phyloP scores from a whole-genome alignment of 768 basidiomycete species.

The Leucocoprinus leucothites region DNA sequence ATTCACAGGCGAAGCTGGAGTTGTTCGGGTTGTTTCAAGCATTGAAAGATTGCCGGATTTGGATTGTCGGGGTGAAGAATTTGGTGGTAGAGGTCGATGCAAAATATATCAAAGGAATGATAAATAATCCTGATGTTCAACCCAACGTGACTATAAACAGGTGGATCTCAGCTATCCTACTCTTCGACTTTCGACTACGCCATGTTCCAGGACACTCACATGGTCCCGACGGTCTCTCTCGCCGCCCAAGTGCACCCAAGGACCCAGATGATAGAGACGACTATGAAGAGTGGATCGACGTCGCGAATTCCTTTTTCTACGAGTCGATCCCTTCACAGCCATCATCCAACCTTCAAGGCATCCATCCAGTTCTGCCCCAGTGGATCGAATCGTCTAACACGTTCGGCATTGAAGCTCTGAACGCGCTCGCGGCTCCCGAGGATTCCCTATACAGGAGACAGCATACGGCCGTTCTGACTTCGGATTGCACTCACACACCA shows the following conservation, averaged over 20 bases:
- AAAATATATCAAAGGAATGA: slow-evolving; percentile 33
- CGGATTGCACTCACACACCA: not conserved
- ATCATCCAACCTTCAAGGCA: not conserved
- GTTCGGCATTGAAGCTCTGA: slow-evolving; percentile 4
- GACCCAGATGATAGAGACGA: too few relatives aligned
- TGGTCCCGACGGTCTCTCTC: too few relatives aligned
- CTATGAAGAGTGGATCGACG: slow-evolving; percentile 26
- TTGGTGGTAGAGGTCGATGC: slow-evolving; percentile 27
- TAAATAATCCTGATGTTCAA: slow-evolving; percentile 34
- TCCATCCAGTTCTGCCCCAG: not conserved
- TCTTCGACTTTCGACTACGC: too few relatives aligned
- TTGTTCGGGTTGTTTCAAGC: not conserved
- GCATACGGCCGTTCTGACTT: not conserved
- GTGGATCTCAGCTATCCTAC: slow-evolving; percentile 37
- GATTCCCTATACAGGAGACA: too few relatives aligned
- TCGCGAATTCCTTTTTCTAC: not conserved
- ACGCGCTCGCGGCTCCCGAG: too few relatives aligned
- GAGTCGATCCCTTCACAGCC: not conserved
- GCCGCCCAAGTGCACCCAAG: too few relatives aligned
- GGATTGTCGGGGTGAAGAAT: slow-evolving; percentile 23
- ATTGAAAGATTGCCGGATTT: not conserved
- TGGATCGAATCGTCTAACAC: not conserved
- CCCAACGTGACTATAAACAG: slow-evolving; percentile 35
- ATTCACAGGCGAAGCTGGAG: slow-evolving; percentile 38
- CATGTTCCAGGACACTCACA: too few relatives aligned